Base-by-base conservation (phyloP, 768 basidiomycete species). In the Pleurotus citrinopileatus region DNA sequence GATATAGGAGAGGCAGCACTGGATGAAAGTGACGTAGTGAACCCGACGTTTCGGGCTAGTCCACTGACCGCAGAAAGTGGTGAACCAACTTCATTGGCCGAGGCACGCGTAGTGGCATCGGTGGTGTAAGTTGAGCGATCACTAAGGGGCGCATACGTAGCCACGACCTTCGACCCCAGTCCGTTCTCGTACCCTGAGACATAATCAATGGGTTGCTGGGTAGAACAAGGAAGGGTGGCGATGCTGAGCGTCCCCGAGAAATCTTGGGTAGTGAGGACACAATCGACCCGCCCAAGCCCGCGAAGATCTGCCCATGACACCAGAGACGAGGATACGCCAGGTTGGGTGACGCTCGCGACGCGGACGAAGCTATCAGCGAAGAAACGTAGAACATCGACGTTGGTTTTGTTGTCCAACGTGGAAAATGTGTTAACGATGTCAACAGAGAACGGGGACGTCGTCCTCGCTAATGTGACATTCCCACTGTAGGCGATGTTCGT, bases 241-340 rank as follows among this genome's bases (percentile, higher is more conserved):
- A 34, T 32, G 13, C 46, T 48, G n/a, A 48, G 27, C 28, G 26
- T 27, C n/a, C 46, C 46, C 5, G 25, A 27, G 2, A 29, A 13
- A 27, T 48, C 17, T 4, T 48, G 46, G 2, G 46, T 48, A 9
- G 26, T 27, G 3, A 48, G 46, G 9, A 48, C 10, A 27, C 46
- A 48, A 17, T 48, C 46, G n/a, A 29, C 46, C 10, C 46, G 25
- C n/a, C 46, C 46, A 8, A 48, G 25, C 4, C 46, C 46, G 6
- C 46, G 25, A 22, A 48, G 27, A 29, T 48, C 46, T 17, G 46
- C 46, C 46, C 46, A 48, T 4, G 46, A 48, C n/a, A 48, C 28
- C 26, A 29, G 4, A 22, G 46, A 48, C 2, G 46, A 26, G 10
- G 25, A 20, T 29, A 48, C 46, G 7, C 46, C 46, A 0, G 46